Evolutionary conservation across 257 asterid genomes (phyloP).

Genomic region (Penstemon eatonii): DNA sequence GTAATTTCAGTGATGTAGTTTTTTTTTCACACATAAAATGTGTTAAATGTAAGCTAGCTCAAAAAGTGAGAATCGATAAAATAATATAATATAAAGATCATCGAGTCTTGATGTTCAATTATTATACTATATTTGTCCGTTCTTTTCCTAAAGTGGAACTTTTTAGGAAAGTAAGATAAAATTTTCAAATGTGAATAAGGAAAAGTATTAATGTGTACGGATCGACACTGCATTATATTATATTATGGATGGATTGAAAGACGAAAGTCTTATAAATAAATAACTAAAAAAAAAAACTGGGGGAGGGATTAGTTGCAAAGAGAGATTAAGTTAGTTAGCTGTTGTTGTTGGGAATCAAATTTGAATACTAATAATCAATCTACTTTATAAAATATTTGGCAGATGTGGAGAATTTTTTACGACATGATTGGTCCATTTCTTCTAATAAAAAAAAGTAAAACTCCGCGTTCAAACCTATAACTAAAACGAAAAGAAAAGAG

Average conservation of each 20-base stretch:
- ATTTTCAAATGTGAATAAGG: no score
- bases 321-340: constrained; percentile 36
- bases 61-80: no score
- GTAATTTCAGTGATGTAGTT: background rate
- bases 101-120: no score
- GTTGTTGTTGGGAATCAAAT: constrained; percentile 3
- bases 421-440: constrained; percentile 43
- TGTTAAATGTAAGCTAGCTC: no score
- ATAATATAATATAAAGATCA: no score
- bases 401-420: constrained; percentile 13
- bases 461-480: constrained; percentile 65
- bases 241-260: background rate
- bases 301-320: constrained; percentile 24
- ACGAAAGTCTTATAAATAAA: background rate
- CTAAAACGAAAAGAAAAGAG: constrained; percentile 23
- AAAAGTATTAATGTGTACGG: background rate
- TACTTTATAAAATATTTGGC: constrained; percentile 26
- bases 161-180: no score
- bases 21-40: no score
- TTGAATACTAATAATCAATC: background rate
- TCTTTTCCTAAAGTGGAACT: no score
- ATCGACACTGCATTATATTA: background rate
- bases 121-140: no score
- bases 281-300: constrained; percentile 3
- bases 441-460: constrained; percentile 33